Base-by-base conservation (phyloP, 768 basidiomycete species). In the Tricholoma saponaceum region DNA sequence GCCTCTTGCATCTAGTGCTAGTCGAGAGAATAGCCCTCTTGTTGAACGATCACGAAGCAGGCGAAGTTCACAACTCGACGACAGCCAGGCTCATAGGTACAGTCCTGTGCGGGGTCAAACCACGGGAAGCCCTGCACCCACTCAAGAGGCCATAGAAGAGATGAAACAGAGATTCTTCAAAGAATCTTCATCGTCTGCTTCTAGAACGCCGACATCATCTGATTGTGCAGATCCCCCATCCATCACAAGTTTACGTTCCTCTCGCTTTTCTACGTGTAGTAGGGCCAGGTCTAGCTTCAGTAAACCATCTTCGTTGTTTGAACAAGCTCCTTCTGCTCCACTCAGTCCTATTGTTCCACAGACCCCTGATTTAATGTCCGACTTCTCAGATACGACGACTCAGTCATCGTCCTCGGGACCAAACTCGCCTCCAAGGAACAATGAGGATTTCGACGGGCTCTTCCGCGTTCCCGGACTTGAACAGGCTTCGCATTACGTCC, bases 311-410 rank as follows among this genome's bases (percentile, higher is more conserved):
- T 26, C 16, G 1, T 16, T 26, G 41, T 54, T 49, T 41, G 50
- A 60, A n/a, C 32, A 51, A 13, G 53, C 53, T 16, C 57, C 35
- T 12, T 5, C 46, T 33, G 55, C 52, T 49, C 47, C 57, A 28
- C 30, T 22, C 9, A 67, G 64, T 54, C 72, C 73, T 59, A 64
- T 39, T 10, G 52, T 62, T 18, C 78, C 80, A n/a, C 75, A 76
- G 30, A 86, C 80, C 16, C 85, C 87, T 3, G 84, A 85, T 53
- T 70, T 87, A n/a, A 72, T 79, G 20, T 77, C 79, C 18, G 87
- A 88, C 64, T 72, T 75, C 55, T 87, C 84, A 14, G 85, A 87
- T 56, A 75, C 78, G 6, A 75, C 79, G 13, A 83, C 83, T 2
- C 76, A 79, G 54, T 70, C 70, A 23, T 85, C 79, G 3, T 76